Conservation (phyloP, 305 asterid species). For the Andrographis paniculata region DNA sequence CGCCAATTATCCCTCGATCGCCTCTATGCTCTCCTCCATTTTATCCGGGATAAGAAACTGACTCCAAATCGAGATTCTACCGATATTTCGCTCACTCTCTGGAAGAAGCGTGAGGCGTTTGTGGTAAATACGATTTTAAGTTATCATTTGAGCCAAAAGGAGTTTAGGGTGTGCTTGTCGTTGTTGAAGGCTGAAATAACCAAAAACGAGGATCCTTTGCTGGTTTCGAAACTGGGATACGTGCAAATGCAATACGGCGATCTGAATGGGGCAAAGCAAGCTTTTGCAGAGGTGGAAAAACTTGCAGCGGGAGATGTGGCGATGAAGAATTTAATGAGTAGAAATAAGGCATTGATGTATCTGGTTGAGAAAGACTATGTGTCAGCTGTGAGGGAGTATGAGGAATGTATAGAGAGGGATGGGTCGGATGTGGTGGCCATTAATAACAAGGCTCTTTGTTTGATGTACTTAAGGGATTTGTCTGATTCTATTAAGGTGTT, state of each 20-base stretch:
- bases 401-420: conserved; percentile 79
- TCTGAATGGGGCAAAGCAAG: conserved; percentile 66
- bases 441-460: conserved; percentile 90
- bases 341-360: conserved; percentile 84
- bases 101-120: conserved; percentile 62
- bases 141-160: conserved; percentile 78
- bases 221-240: conserved; percentile 71
- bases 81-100: conserved; percentile 31
- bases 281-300: conserved; percentile 55
- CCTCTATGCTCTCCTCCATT: conserved; percentile 55
- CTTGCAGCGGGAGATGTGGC: conserved; percentile 32
- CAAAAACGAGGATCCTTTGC: conserved; percentile 41
- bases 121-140: conserved; percentile 65
- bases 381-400: conserved; percentile 91
- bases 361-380: conserved; percentile 86
- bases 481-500: conserved; percentile 88
- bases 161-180: conserved; percentile 58
- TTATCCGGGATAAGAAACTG: conserved; percentile 34
- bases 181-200: conserved; percentile 50
- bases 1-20: conserved; percentile 76
- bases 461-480: conserved; percentile 96
- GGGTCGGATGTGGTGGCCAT: conserved; percentile 75
- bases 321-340: conserved; percentile 65
- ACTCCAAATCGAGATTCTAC: conserved; percentile 17
- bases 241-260: conserved; percentile 96